A percentile compares a stretch with the other conserved stretches of the same genome.
Evolutionary conservation across 768 basidiomycete species (phyloP).

Genomic region (Lentinula edodes): DNA sequence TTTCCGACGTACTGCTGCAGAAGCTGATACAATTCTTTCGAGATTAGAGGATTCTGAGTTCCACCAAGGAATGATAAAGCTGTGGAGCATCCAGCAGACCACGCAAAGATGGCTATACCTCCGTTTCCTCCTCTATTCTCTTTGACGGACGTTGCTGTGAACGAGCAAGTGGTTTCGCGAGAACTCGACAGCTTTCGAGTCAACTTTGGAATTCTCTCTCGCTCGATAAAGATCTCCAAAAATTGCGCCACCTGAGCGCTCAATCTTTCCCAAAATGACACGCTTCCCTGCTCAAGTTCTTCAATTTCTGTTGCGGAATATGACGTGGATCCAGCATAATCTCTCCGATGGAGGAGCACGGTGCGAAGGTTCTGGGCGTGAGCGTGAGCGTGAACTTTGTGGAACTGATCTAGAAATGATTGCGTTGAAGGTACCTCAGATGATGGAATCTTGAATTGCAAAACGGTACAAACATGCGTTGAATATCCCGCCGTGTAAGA

Average conservation of each 20-base stretch:
- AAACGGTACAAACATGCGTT: slow-evolving; percentile 12
- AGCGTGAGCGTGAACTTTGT: slow-evolving; percentile 8
- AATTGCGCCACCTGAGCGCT: slow-evolving; percentile 16
- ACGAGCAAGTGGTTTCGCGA: background rate
- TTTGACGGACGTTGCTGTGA: background rate
- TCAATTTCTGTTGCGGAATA: slow-evolving; percentile 16
- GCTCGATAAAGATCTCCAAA: slow-evolving; percentile 11
- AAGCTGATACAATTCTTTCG: background rate
- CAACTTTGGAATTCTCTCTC: slow-evolving; percentile 13
- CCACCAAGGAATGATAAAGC: slow-evolving; percentile 2
- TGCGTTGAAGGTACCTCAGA: background rate
- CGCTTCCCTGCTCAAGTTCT: slow-evolving; percentile 10
- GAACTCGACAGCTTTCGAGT: background rate
- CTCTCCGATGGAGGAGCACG: slow-evolving; percentile 16
- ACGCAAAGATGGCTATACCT: slow-evolving; percentile 15
- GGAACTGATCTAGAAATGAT: slow-evolving; percentile 9
- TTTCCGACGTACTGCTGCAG: slow-evolving; percentile 10
- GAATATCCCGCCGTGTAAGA: slow-evolving; percentile 16
- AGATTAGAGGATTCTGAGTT: slow-evolving; percentile 4
- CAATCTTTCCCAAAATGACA: slow-evolving; percentile 10
- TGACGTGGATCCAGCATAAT: slow-evolving; percentile 17
- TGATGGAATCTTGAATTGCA: no score
- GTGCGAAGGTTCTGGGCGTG: slow-evolving; percentile 14
- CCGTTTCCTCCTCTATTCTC: slow-evolving; percentile 9
- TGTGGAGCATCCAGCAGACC: slow-evolving; percentile 14